Conservation (phyloP, 2,329 filamentous ascomycete genomes). For the Phyllosticta citriasiana region DNA sequence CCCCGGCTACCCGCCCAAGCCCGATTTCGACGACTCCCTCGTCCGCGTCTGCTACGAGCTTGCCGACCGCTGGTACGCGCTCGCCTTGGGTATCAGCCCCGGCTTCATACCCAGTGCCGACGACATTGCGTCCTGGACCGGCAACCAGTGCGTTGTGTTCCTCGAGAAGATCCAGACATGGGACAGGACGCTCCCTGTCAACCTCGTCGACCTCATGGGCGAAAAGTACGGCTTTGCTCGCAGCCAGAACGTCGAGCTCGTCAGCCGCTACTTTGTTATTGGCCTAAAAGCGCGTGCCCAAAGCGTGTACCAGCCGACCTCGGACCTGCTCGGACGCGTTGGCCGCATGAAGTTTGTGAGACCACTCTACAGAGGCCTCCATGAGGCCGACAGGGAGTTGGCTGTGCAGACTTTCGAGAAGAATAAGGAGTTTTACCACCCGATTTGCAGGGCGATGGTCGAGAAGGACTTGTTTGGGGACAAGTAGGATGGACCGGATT, state of each 20-base stretch:
- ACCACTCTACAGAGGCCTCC: conserved; percentile 68
- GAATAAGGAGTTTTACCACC: conserved; percentile 89
- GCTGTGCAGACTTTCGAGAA: conserved; percentile 76
- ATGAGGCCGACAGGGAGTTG: conserved; percentile 61
- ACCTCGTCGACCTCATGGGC: conserved; percentile 63
- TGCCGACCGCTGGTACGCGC: conserved; percentile 67
- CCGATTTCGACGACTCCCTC: conserved; percentile 78
- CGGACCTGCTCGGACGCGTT: conserved; percentile 67
- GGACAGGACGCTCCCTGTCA: conserved; percentile 50
- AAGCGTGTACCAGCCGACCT: conserved; percentile 58
- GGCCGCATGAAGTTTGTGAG: conserved; percentile 97
- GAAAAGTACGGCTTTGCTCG: conserved; percentile 60
- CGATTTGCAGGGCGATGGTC: conserved; percentile 74
- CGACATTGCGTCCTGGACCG: conserved; percentile 66
- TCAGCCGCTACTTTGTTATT: conserved; percentile 68
- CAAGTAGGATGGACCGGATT: background rate
- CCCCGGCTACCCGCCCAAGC: conserved; percentile 84
- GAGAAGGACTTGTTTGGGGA: conserved; percentile 65
- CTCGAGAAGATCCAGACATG: conserved; percentile 69
- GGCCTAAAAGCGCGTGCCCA: conserved; percentile 65
- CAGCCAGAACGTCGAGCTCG: conserved; percentile 81
- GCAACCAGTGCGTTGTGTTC: conserved; percentile 88
- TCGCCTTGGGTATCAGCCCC: conserved; percentile 19
- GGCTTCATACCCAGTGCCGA: conserved; percentile 50
- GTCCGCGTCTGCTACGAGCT: conserved; percentile 78